These are phyloP conservation scores for Xylariaceae sp. DNA, from an alignment of 2,329 filamentous ascomycete species.

Conservation along the genomic window DNA sequence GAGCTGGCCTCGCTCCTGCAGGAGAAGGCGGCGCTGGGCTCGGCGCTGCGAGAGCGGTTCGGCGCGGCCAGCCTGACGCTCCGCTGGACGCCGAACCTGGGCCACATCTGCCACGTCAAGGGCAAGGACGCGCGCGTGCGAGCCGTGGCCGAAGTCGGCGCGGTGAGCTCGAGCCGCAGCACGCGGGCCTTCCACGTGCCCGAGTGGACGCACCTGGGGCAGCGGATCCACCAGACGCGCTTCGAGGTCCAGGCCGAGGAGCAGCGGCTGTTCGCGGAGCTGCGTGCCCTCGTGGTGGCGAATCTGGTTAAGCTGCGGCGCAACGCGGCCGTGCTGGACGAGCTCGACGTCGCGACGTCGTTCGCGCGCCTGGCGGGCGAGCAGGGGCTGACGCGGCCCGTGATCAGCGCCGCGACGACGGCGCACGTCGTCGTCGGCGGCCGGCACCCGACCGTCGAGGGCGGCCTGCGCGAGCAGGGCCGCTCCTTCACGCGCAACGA, in stretches of 20 bases:
- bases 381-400: constrained; percentile 72
- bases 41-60: constrained; percentile 63
- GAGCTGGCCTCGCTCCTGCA: constrained; percentile 62
- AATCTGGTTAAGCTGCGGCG: constrained; percentile 85
- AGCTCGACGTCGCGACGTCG: constrained; percentile 86
- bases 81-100: constrained; percentile 83
- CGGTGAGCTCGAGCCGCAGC: constrained; percentile 76
- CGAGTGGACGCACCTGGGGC: constrained; percentile 82
- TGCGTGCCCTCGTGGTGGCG: constrained; percentile 76
- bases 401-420: constrained; percentile 57
- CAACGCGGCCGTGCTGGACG: constrained; percentile 89
- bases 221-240: constrained; percentile 75
- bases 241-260: constrained; percentile 83
- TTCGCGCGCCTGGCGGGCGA: constrained; percentile 80
- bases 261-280: constrained; percentile 71
- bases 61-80: constrained; percentile 69
- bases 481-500: constrained; percentile 84
- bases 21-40: constrained; percentile 64
- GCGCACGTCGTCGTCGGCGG: constrained; percentile 79
- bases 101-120: constrained; percentile 89
- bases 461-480: constrained; percentile 77
- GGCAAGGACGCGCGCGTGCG: constrained; percentile 66
- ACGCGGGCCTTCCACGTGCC: constrained; percentile 83
- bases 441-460: constrained; percentile 89
- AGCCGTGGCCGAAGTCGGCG: constrained; percentile 19